Conservation (phyloP, 768 basidiomycete genomes). For the Melanogaster broomeanus region DNA sequence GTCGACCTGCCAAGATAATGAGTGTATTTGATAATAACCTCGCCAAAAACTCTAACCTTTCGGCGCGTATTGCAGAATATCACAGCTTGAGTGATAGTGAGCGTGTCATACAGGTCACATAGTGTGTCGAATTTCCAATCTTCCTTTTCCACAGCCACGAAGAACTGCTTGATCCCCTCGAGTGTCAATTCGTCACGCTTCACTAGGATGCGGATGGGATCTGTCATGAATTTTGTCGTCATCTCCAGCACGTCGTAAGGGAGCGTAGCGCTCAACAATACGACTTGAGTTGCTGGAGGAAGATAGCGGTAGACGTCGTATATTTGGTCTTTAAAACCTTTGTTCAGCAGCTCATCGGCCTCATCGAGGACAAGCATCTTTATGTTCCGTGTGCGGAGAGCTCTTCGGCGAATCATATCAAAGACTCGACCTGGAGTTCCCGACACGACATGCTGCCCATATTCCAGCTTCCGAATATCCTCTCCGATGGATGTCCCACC, state of each 20-base stretch:
- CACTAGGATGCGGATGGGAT: slow-evolving; percentile 96
- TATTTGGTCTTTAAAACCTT: slow-evolving; percentile 99
- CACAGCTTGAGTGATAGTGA: slow-evolving; percentile 98
- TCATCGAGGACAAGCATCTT: slow-evolving; percentile 97
- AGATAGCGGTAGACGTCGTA: slow-evolving; percentile 98
- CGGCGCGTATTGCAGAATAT: slow-evolving; percentile 98
- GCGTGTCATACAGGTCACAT: slow-evolving; percentile 95
- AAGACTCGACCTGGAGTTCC: slow-evolving; percentile 98
- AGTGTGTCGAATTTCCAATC: slow-evolving; percentile 99
- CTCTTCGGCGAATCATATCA: slow-evolving; percentile 96
- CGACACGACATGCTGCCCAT: slow-evolving; percentile 96
- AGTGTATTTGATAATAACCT: not conserved
- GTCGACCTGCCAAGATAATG: slow-evolving; percentile 64
- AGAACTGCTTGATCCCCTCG: slow-evolving; percentile 95
- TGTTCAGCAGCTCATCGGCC: slow-evolving; percentile 95
- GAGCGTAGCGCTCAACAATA: slow-evolving; percentile 92
- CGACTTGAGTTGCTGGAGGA: slow-evolving; percentile 95
- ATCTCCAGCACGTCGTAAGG: slow-evolving; percentile 98
- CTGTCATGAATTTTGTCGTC: slow-evolving; percentile 99
- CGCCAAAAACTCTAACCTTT: slow-evolving; percentile 59
- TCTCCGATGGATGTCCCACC: slow-evolving; percentile 97
- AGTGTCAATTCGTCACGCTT: slow-evolving; percentile 99
- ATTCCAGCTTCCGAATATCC: slow-evolving; percentile 95
- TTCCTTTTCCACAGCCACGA: slow-evolving; percentile 98
- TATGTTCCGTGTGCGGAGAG: slow-evolving; percentile 93